These are phyloP conservation scores for Pleurotus platypus DNA, from an alignment of 768 basidiomycete genomes.

Conservation along the genomic window DNA sequence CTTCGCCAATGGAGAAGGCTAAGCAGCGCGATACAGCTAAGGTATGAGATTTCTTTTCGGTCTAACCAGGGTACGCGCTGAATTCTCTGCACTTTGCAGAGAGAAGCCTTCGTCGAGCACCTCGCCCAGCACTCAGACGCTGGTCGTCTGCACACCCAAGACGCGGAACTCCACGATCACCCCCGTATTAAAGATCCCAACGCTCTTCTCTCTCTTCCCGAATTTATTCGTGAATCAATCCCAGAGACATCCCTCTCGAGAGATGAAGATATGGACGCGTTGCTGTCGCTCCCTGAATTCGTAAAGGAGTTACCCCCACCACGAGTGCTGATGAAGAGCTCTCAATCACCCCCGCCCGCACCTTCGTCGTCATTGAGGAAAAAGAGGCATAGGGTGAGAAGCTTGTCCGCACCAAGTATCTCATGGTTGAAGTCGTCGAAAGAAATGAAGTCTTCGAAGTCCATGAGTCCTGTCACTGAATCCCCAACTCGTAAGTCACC, in stretches of 20 bases:
- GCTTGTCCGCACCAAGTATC: conserved; percentile 57
- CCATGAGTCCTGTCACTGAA: conserved; percentile 9
- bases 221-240: conserved; percentile 59
- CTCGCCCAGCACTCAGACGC: conserved; percentile 68
- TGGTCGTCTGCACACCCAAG: conserved; percentile 77
- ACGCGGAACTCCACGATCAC: conserved; percentile 51
- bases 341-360: conserved; percentile 11
- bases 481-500: conserved; percentile 9
- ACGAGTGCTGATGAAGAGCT: conserved; percentile 15
- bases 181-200: conserved; percentile 42
- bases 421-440: conserved; percentile 49
- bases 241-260: conserved; percentile 24
- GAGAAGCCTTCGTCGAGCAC: conserved; percentile 72
- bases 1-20: conserved; percentile 49
- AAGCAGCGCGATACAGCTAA: conserved; percentile 59
- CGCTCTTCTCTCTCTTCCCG: conserved; percentile 52
- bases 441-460: conserved; percentile 12
- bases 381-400: conserved; percentile 40
- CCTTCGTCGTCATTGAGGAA: conserved; percentile 22
- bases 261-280: conserved; percentile 36
- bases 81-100: conserved; percentile 30
- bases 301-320: conserved; percentile 45
- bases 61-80: not conserved
- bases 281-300: conserved; percentile 59
- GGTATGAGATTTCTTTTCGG: conserved; percentile 33